Evolutionary conservation across 495 filamentous ascomycete genomes (phyloP).

Genomic region (Neurospora sp.): DNA sequence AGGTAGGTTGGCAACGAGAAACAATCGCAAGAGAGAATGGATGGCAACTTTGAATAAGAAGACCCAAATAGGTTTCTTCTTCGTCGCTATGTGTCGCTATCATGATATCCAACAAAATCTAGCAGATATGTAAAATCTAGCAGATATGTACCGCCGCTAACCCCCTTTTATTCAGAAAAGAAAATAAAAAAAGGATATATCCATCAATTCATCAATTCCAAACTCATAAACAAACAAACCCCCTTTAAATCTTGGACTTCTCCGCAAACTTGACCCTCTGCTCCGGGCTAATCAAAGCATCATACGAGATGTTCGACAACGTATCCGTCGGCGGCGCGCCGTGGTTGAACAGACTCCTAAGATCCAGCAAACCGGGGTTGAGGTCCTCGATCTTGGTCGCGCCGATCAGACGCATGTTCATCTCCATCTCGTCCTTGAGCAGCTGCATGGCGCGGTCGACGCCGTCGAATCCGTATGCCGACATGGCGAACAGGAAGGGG

Average conservation of each 20-base stretch:
- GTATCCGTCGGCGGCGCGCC: conserved; percentile 57
- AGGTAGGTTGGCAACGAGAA: background rate
- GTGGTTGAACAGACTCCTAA: conserved; percentile 61
- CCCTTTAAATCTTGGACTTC: background rate
- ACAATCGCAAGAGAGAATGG: background rate
- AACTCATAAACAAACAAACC: background rate
- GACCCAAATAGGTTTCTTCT: background rate
- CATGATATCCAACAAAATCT: background rate
- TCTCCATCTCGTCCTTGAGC: conserved; percentile 96
- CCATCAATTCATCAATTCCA: background rate
- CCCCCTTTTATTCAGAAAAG: background rate
- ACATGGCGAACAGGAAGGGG: conserved; percentile 95
- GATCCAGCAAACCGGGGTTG: conserved; percentile 69
- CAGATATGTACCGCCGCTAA: background rate
- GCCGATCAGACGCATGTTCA: conserved; percentile 95
- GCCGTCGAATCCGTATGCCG: conserved; percentile 75
- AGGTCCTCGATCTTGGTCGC: conserved; percentile 62
- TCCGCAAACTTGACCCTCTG: conserved; percentile 21
- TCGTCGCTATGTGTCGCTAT: background rate
- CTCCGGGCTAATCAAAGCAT: conserved; percentile 32
- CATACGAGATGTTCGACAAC: conserved; percentile 37
- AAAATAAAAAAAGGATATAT: background rate
- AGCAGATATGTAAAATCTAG: background rate
- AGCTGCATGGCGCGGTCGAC: conserved; percentile 90
- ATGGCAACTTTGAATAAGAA: background rate